Evolutionary conservation across 306 rosid species (phyloP), one percentile per base, ranked within the genome.

Genomic region (Leucaena leucocephala): DNA sequence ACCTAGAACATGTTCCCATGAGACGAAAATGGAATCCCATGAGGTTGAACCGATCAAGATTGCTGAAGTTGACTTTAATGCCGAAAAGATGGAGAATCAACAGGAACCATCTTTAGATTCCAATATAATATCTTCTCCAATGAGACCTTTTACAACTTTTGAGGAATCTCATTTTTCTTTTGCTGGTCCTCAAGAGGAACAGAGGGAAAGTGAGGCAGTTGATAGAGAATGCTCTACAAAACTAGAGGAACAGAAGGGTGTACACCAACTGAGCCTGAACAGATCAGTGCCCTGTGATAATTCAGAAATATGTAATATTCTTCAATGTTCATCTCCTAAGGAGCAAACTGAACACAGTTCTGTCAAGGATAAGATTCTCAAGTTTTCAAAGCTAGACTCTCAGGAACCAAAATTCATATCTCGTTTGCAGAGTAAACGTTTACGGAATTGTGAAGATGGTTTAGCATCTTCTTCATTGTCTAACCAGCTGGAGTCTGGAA

Each of bases 121-220:
- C 10, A 67, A 80, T 36, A 72, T 58, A 11, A 19, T 57, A 75
- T 79, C 71, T 22, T 84, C 87, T 69, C 71, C 88, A 76, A 58
- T 82, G 40, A 78, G 46, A 55, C 76, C 78, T 68, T 66, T 6
- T 59, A 78, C 75, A 62, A 71, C 68, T 83, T 48, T 81, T 46
- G 86, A 69, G 54, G 87, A 84, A 79, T 64, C 84, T 82, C 74
- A 62, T 80, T 59, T 81, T 70, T 79, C 72, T 61, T 78, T 76
- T 44, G 46, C 67, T 44, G 85, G 82, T 80, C 82, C 74, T 78
- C 61, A 39, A 44, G 79, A 75, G 80, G 69, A 84, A 66, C 86
- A 82, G 40, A 66, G 59, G 66, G 85, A 75, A 80, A 71, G 79
- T 10, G 90, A 85, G 58, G 86, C 40, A 55, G 85, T 52, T 80